These are phyloP conservation scores for Claviceps sp. DNA, from an alignment of 2,329 filamentous ascomycete species.

Conservation along the genomic window DNA sequence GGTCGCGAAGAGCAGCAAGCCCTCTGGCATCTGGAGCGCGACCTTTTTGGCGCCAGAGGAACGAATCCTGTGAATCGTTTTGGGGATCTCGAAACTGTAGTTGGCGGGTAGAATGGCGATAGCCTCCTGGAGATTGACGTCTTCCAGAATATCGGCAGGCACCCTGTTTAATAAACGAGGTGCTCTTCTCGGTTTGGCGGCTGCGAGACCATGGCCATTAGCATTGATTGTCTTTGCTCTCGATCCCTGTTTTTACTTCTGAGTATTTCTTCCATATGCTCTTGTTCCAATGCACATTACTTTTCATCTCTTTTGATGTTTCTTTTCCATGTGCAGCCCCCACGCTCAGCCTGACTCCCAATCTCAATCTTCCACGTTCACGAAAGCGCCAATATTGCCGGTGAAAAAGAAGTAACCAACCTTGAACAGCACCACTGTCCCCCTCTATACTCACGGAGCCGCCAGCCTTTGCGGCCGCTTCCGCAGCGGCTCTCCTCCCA, in stretches of 20 bases:
- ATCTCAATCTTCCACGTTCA: neutral
- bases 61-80: constrained; percentile 90
- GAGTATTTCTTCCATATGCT: too few species aligned
- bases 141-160: constrained; percentile 71
- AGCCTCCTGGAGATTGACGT: constrained; percentile 74
- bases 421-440: constrained; percentile 26
- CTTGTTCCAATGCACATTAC: neutral
- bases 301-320: neutral
- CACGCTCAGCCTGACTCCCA: neutral
- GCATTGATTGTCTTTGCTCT: neutral
- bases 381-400: neutral
- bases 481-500: constrained; percentile 61
- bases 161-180: constrained; percentile 84
- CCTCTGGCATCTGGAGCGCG: constrained; percentile 95
- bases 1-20: constrained; percentile 85
- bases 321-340: neutral
- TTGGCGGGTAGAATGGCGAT: constrained; percentile 82
- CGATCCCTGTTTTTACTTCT: too few species aligned
- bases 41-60: constrained; percentile 67
- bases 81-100: constrained; percentile 97
- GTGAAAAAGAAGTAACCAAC: constrained; percentile 28
- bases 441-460: constrained; percentile 13
- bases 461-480: constrained; percentile 37
- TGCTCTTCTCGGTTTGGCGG: constrained; percentile 55
- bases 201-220: constrained; percentile 26